These are phyloP conservation scores for Trichoderma asperellum DNA, from an alignment of 2,329 filamentous ascomycete genomes.

Conservation along the genomic window DNA sequence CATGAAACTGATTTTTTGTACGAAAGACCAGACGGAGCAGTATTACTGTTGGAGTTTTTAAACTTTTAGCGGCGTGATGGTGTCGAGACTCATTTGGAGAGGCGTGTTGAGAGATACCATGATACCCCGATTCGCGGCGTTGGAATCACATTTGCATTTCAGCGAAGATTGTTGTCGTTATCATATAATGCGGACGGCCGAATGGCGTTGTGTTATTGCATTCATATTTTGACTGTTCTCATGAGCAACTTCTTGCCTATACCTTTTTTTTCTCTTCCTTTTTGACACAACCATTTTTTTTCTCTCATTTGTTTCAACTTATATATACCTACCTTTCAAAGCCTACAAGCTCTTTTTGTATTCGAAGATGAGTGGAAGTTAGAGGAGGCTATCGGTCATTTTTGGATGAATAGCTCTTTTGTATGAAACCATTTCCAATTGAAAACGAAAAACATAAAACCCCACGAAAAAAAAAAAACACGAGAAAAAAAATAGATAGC, in stretches of 20 bases:
- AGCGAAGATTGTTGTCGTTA: slow-evolving; percentile 28
- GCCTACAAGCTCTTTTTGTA: neutral
- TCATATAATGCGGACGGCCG: slow-evolving; percentile 20
- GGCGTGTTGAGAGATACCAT: slow-evolving; percentile 30
- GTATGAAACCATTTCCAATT: neutral
- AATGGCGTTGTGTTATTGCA: slow-evolving; percentile 27
- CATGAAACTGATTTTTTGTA: slow-evolving; percentile 5
- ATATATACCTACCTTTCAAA: slow-evolving; percentile 13
- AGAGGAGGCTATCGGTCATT: slow-evolving; percentile 10
- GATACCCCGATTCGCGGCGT: slow-evolving; percentile 36
- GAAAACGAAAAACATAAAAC: neutral
- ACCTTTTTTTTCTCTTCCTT: slow-evolving; percentile 1
- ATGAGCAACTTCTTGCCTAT: slow-evolving; percentile 16
- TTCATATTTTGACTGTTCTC: slow-evolving; percentile 18
- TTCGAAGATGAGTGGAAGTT: slow-evolving; percentile 1
- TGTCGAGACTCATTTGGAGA: slow-evolving; percentile 26
- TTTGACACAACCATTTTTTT: neutral
- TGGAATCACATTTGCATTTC: slow-evolving; percentile 30
- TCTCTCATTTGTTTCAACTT: slow-evolving; percentile 14
- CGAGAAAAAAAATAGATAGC: neutral
- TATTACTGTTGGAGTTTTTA: slow-evolving; percentile 16
- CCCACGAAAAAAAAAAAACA: neutral
- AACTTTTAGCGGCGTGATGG: slow-evolving; percentile 23
- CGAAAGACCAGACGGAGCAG: slow-evolving; percentile 5
- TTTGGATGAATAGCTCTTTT: slow-evolving; percentile 25